Percentiles rank a stretch among this genome's conserved stretches.
Conservation (phyloP, 225 moss, liverwort and hornwort genomes). For the Bryum argenteum region DNA sequence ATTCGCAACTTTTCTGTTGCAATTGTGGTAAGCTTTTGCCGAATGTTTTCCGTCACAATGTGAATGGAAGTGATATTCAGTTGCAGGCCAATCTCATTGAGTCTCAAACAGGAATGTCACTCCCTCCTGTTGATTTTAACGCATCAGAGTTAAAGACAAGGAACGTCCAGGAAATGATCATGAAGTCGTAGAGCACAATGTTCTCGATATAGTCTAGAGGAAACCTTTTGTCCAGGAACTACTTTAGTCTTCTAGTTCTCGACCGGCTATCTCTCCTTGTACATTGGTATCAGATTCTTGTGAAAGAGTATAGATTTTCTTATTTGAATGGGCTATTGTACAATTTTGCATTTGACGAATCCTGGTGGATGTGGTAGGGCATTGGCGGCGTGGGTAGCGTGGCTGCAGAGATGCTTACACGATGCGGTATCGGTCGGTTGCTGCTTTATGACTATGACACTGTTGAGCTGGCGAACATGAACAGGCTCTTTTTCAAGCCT, state of each 20-base stretch:
- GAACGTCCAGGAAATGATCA: not conserved
- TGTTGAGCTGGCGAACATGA: conserved; percentile 99
- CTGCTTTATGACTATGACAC: conserved; percentile 98
- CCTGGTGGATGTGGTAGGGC: conserved; percentile 61
- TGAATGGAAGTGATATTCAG: not conserved
- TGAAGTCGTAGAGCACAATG: not conserved
- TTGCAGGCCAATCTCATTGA: not conserved
- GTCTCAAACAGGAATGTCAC: not conserved
- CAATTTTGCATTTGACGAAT: conserved; percentile 7
- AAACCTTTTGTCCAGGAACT: too few species aligned
- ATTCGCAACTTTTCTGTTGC: conserved; percentile 93
- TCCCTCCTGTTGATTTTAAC: not conserved
- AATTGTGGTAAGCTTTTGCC: conserved; percentile 65
- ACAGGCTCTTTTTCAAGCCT: conserved; percentile 97
- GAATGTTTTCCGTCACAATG: not conserved
- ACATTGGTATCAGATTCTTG: not conserved
- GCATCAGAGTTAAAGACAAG: not conserved
- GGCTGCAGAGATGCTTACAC: conserved; percentile 98
- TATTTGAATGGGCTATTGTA: not conserved
- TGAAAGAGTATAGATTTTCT: not conserved
- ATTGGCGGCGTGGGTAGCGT: conserved; percentile 97
- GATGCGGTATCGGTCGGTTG: conserved; percentile 95
- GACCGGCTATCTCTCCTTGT: not conserved
- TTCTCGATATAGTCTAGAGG: not conserved
- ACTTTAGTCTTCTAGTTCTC: not conserved